Evolutionary conservation across 192 early-diverging fungal genomes (phyloP).

Genomic region (Diversispora epigaea): DNA sequence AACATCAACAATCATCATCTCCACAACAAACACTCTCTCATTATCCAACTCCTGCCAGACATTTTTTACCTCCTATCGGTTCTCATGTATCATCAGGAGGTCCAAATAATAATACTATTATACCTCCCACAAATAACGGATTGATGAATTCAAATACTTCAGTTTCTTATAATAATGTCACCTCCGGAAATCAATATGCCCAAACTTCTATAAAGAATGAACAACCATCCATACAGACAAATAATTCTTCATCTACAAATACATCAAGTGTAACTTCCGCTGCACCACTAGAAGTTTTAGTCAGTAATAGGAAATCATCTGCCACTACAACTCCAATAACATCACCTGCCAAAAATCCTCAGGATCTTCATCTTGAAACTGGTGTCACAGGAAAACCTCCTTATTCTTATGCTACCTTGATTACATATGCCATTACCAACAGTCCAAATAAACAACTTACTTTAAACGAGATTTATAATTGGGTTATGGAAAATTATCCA

Average conservation of each 20-base stretch:
- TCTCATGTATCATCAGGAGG: neutral
- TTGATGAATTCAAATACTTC: conserved; percentile 2
- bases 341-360: conserved; percentile 31
- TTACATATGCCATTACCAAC: conserved; percentile 76
- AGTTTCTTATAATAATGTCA: neutral
- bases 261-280: neutral
- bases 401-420: conserved; percentile 79
- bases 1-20: conserved; percentile 6
- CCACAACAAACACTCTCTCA: conserved; percentile 10
- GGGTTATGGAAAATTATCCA: conserved; percentile 73
- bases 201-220: neutral
- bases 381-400: conserved; percentile 61
- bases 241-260: conserved; percentile 10
- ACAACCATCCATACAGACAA: neutral
- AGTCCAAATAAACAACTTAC: conserved; percentile 70
- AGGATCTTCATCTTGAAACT: conserved; percentile 30
- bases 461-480: conserved; percentile 82
- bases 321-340: conserved; percentile 13
- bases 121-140: neutral
- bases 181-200: neutral
- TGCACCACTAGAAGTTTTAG: neutral
- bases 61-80: conserved; percentile 10
- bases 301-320: neutral
- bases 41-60: neutral
- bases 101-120: too few relatives aligned